Evolutionary conservation across 495 filamentous ascomycete species (phyloP).

Genomic region (Lichenothelia convexa): DNA sequence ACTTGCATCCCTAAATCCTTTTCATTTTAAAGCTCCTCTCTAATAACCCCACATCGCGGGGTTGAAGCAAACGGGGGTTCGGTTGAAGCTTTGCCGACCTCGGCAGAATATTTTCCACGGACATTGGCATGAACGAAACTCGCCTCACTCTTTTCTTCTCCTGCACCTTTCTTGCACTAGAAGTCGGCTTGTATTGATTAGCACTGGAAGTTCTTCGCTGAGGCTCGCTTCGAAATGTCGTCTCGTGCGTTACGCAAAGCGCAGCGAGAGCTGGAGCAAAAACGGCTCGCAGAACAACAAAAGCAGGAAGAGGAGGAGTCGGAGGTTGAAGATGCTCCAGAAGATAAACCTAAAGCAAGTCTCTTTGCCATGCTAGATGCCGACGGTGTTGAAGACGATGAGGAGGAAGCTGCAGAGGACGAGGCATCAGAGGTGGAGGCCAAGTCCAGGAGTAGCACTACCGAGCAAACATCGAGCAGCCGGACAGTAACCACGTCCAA

Average conservation of each 20-base stretch:
- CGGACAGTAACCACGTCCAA: background rate
- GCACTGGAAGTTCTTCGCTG: no score
- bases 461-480: background rate
- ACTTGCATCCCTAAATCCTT: constrained; percentile 6
- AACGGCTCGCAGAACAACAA: constrained; percentile 6
- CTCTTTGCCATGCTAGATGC: constrained; percentile 33
- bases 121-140: no score
- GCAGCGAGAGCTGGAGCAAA: constrained; percentile 13
- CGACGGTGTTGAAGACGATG: constrained; percentile 17
- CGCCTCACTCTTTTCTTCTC: no score
- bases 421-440: background rate
- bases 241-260: constrained; percentile 14
- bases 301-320: constrained; percentile 10
- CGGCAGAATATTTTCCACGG: no score
- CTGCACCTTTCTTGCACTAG: no score
- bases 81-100: no score
- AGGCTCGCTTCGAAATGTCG: no score
- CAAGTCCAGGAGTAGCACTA: background rate
- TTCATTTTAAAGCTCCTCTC: no score
- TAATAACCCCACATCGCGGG: no score
- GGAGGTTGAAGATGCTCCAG: constrained; percentile 19
- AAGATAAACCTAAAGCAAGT: constrained; percentile 24
- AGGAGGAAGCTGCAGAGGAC: constrained; percentile 8
- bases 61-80: no score
- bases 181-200: no score